Percentiles rank a stretch among this genome's conserved stretches.
phyloP scores from a whole-genome alignment of 2,329 filamentous ascomycete species.

The Neopestalotiopsis sp. region DNA sequence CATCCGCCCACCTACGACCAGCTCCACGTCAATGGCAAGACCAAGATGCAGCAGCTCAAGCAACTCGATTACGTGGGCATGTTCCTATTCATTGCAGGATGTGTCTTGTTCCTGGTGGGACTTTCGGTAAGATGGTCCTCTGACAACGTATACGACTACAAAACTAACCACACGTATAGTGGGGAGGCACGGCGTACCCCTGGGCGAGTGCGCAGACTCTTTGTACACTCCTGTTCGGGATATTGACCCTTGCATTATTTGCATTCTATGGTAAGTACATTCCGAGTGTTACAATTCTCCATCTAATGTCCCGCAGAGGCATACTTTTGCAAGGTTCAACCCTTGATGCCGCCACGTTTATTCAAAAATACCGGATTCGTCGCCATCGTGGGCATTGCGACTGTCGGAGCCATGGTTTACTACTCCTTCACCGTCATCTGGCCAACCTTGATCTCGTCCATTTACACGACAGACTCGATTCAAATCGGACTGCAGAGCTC shows the following conservation, averaged over 20 bases:
- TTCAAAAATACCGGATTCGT: conserved; percentile 46
- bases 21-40: conserved; percentile 44
- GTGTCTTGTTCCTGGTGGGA: conserved; percentile 48
- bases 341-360: conserved; percentile 48
- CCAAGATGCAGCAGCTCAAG: conserved; percentile 42
- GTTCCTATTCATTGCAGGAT: conserved; percentile 45
- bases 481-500: conserved; percentile 47
- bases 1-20: conserved; percentile 50
- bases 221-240: conserved; percentile 43
- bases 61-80: conserved; percentile 52
- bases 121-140: conserved; percentile 33
- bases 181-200: conserved; percentile 46
- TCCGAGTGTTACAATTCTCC: neutral
- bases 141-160: too few relatives aligned
- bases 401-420: conserved; percentile 49
- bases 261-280: conserved; percentile 36
- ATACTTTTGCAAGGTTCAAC: conserved; percentile 39
- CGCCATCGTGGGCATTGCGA: conserved; percentile 43
- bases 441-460: conserved; percentile 45
- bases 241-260: conserved; percentile 39
- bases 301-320: conserved; percentile 26
- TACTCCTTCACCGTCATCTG: conserved; percentile 49
- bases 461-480: conserved; percentile 45
- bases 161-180: conserved; percentile 19
- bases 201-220: conserved; percentile 46